These are phyloP conservation scores for Austroboletus olivaceoglutinosus DNA, from an alignment of 1,284 basidiomycete genomes.

Conservation along the genomic window DNA sequence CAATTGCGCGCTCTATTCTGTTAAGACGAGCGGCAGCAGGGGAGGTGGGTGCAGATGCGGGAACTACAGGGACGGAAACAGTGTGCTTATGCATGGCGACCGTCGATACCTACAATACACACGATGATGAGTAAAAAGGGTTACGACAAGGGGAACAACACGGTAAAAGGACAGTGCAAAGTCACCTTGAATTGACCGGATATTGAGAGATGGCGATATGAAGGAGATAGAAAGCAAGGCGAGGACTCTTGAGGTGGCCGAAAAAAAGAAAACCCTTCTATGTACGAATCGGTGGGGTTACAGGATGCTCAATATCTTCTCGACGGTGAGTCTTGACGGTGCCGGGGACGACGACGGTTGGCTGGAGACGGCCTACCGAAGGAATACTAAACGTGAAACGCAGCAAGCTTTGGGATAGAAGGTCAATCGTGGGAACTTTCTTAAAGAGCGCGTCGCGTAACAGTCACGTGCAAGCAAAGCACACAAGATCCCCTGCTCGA, in stretches of 20 bases:
- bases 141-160: background rate
- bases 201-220: conserved; percentile 25
- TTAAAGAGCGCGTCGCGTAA: conserved; percentile 38
- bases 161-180: background rate
- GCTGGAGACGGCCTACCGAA: conserved; percentile 16
- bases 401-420: conserved; percentile 25
- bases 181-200: conserved; percentile 21
- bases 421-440: conserved; percentile 27
- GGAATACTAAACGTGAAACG: conserved; percentile 31
- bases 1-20: conserved; percentile 33
- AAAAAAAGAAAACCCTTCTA: conserved; percentile 8
- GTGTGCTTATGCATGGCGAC: conserved; percentile 32
- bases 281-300: conserved; percentile 14
- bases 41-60: conserved; percentile 47
- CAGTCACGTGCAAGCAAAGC: conserved; percentile 33
- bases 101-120: conserved; percentile 13
- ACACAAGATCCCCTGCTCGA: conserved; percentile 1
- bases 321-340: conserved; percentile 9
- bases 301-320: conserved; percentile 2
- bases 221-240: conserved; percentile 24
- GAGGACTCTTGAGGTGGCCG: conserved; percentile 22
- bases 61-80: conserved; percentile 32
- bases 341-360: conserved; percentile 11
- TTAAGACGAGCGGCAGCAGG: conserved; percentile 42
- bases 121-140: conserved; percentile 10